phyloP scores from a whole-genome alignment of 179 eudicot species.

The Camellia oleifera region DNA sequence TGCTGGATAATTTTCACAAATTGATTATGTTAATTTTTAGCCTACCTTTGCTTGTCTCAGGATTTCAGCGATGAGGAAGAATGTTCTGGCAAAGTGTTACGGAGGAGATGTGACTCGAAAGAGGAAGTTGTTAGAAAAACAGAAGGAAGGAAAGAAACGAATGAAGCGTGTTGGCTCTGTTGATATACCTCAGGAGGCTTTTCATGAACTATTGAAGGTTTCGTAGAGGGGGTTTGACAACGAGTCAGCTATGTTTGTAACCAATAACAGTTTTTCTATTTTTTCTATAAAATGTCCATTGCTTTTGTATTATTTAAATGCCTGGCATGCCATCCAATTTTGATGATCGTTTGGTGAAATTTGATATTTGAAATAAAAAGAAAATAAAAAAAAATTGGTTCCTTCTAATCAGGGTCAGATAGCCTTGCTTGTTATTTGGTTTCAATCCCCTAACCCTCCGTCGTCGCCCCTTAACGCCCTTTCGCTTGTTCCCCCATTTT shows the following conservation, averaged over 20 bases:
- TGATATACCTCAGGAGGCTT: constrained; percentile 96
- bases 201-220: constrained; percentile 73
- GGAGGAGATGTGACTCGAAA: constrained; percentile 89
- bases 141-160: constrained; percentile 96
- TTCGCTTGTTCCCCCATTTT: too few relatives aligned
- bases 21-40: not conserved
- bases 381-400: not conserved
- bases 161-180: constrained; percentile 97
- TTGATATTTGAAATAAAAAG: not conserved
- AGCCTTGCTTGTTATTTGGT: too few relatives aligned
- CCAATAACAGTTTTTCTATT: not conserved
- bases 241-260: not conserved
- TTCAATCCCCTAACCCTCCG: too few relatives aligned
- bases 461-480: too few relatives aligned
- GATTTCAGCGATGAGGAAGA: constrained; percentile 90
- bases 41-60: constrained; percentile 33
- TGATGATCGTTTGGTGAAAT: not conserved
- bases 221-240: constrained; percentile 25
- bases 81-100: constrained; percentile 92
- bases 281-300: not conserved
- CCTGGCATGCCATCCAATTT: not conserved
- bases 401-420: not conserved
- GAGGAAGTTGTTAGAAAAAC: constrained; percentile 85
- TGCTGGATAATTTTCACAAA: not conserved
- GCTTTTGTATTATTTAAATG: not conserved